These are phyloP conservation scores for Ballota nigra DNA, from an alignment of 257 asterid species.

Conservation along the genomic window DNA sequence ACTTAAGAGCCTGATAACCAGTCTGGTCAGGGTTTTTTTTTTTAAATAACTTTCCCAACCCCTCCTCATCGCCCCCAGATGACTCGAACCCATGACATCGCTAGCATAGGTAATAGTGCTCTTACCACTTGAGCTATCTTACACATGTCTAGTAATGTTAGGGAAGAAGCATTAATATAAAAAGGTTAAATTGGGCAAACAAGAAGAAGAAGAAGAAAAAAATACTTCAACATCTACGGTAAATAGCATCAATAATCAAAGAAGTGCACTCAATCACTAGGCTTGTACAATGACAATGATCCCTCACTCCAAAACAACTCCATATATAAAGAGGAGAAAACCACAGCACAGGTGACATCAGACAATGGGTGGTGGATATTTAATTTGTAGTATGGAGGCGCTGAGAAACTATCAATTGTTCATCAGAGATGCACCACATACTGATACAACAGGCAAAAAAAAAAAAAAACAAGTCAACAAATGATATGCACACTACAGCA, in stretches of 20 bases:
- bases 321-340: background rate
- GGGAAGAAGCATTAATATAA: background rate
- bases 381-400: background rate
- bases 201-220: background rate
- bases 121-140: too few species aligned
- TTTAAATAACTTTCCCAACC: too few species aligned
- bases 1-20: background rate
- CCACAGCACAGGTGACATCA: background rate
- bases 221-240: background rate
- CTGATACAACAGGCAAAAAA: background rate
- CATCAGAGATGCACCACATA: conserved; percentile 9
- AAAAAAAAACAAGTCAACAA: too few species aligned
- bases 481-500: background rate
- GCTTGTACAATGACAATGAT: background rate
- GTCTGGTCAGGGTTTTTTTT: background rate
- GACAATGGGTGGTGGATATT: background rate
- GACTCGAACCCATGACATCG: too few species aligned
- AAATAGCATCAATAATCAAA: background rate
- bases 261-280: conserved; percentile 3
- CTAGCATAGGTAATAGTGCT: too few species aligned
- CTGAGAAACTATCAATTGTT: background rate
- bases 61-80: too few species aligned
- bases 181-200: background rate
- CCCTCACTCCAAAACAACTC: background rate
- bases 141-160: background rate